Evolutionary conservation across 257 asterid species (phyloP).

Genomic region (Solanum piurae): DNA sequence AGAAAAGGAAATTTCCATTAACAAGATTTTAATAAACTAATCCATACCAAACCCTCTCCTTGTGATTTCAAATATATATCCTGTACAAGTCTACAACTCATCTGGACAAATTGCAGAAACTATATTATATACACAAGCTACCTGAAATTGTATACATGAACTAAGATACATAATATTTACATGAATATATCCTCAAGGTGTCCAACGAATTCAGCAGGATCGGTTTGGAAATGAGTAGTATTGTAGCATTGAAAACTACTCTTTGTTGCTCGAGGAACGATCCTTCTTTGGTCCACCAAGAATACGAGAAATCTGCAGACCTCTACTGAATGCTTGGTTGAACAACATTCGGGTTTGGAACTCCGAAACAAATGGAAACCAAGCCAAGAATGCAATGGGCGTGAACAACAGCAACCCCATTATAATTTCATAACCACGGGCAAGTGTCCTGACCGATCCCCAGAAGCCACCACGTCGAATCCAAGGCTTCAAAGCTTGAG

Average conservation of each 20-base stretch:
- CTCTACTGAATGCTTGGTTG: conserved; percentile 97
- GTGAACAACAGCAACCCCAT: conserved; percentile 79
- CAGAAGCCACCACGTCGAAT: conserved; percentile 42
- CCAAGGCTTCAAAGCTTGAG: conserved; percentile 68
- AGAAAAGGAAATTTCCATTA: not conserved
- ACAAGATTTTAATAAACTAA: not conserved
- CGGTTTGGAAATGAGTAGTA: not conserved
- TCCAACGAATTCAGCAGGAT: not conserved
- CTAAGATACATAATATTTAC: not conserved
- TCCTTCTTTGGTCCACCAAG: conserved; percentile 97
- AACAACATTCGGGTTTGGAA: conserved; percentile 93
- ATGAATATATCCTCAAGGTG: not conserved
- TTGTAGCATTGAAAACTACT: conserved; percentile 12
- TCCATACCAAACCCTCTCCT: not conserved
- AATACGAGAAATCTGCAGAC: conserved; percentile 94
- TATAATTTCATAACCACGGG: conserved; percentile 65
- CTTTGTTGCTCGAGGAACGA: conserved; percentile 65
- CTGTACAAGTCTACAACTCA: not conserved
- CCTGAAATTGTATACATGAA: not conserved
- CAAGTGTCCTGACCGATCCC: conserved; percentile 75
- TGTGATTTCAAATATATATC: not conserved
- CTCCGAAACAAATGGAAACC: conserved; percentile 98
- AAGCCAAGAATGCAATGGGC: conserved; percentile 93
- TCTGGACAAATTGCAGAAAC: not conserved
- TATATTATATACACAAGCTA: not conserved